Percentiles rank a stretch among this genome's conserved stretches.
These are phyloP conservation scores for Globisporangium orthogonon DNA, from an alignment of 352 stramenopile species.

Conservation along the genomic window DNA sequence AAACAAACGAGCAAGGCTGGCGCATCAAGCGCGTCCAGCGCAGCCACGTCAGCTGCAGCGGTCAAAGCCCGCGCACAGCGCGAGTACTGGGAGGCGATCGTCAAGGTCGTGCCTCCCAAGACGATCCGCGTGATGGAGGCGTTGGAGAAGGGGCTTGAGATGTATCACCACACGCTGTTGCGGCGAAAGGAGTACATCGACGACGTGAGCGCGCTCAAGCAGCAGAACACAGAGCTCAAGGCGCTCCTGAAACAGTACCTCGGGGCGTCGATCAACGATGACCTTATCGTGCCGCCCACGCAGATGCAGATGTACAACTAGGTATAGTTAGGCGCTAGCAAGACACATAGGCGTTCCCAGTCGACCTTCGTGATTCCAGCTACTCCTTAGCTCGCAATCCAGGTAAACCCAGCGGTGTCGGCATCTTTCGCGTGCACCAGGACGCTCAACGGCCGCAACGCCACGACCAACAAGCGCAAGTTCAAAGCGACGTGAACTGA, in stretches of 20 bases:
- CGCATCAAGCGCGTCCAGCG: slow-evolving; percentile 14
- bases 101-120: slow-evolving; percentile 62
- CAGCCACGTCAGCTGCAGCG: slow-evolving; percentile 17
- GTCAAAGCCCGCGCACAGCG: slow-evolving; percentile 37
- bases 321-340: not conserved
- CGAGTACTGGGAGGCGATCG: slow-evolving; percentile 76
- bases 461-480: too few species aligned
- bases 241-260: slow-evolving; percentile 88
- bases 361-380: too few species aligned
- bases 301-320: slow-evolving; percentile 76
- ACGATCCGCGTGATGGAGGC: slow-evolving; percentile 74
- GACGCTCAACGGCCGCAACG: too few species aligned
- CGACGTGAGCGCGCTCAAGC: slow-evolving; percentile 67
- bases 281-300: slow-evolving; percentile 78
- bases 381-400: too few species aligned
- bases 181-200: slow-evolving; percentile 77
- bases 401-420: too few species aligned
- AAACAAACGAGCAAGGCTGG: slow-evolving; percentile 5
- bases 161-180: slow-evolving; percentile 81
- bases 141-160: slow-evolving; percentile 75
- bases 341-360: too few species aligned
- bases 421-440: too few species aligned
- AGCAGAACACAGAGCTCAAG: slow-evolving; percentile 89
- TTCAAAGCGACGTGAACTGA: too few species aligned
- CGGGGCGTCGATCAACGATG: slow-evolving; percentile 71